Conservation (phyloP, 352 stramenopile genomes). For the Pythium folliculosum region DNA sequence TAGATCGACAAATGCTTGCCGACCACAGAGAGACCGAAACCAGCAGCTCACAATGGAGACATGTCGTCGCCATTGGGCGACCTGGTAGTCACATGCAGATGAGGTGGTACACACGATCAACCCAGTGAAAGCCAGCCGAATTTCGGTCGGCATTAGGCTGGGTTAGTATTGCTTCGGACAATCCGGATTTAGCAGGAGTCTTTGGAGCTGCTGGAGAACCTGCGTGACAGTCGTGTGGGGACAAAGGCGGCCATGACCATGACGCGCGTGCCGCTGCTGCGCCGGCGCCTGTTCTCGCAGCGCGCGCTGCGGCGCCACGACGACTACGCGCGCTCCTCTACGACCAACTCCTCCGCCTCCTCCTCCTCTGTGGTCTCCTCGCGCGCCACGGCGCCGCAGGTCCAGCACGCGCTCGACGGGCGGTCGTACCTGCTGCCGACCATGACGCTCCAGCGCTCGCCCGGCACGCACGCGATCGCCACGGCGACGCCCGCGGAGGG, state of each 20-base stretch:
- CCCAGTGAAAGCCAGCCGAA: background rate
- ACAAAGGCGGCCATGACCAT: slow-evolving; percentile 10
- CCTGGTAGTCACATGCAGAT: slow-evolving; percentile 8
- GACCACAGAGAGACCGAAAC: background rate
- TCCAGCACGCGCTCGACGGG: slow-evolving; percentile 53
- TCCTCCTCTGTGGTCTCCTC: slow-evolving; percentile 34
- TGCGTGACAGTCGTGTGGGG: background rate
- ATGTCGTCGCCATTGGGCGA: background rate
- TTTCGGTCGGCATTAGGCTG: background rate
- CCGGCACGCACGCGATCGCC: slow-evolving; percentile 19
- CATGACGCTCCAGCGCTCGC: slow-evolving; percentile 50
- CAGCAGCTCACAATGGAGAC: background rate
- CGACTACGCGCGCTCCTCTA: slow-evolving; percentile 32
- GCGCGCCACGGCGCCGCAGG: slow-evolving; percentile 15
- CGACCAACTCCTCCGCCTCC: slow-evolving; percentile 8
- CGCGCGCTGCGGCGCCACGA: slow-evolving; percentile 53
- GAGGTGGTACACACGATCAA: slow-evolving; percentile 7
- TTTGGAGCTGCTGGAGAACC: background rate
- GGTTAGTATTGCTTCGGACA: background rate
- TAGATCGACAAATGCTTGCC: background rate
- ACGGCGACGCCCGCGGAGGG: slow-evolving; percentile 29
- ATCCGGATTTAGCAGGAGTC: slow-evolving; percentile 12
- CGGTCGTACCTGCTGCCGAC: slow-evolving; percentile 77
- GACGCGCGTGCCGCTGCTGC: slow-evolving; percentile 19
- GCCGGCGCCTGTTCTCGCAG: slow-evolving; percentile 58